These are phyloP conservation scores for Exobasidium cylindrosporum DNA, from an alignment of 1,284 basidiomycete species.

Conservation along the genomic window DNA sequence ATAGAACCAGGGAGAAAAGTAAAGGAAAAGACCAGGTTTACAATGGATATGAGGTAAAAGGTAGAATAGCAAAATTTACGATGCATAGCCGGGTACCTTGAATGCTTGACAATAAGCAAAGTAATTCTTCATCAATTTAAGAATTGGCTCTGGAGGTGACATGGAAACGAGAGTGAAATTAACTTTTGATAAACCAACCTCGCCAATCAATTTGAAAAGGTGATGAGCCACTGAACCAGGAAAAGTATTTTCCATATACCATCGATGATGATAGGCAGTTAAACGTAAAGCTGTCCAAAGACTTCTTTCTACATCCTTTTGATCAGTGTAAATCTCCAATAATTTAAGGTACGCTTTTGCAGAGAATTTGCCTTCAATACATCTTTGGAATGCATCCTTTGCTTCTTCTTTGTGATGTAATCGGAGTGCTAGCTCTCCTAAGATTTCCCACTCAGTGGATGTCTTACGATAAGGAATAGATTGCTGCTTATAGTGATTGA, in stretches of 20 bases:
- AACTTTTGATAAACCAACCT: conserved; percentile 93
- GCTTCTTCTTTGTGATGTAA: conserved; percentile 96
- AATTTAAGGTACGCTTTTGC: conserved; percentile 87
- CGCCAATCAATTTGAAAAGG: conserved; percentile 86
- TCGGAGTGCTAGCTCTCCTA: conserved; percentile 87
- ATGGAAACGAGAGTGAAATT: conserved; percentile 89
- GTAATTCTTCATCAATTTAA: conserved; percentile 32
- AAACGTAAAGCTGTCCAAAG: conserved; percentile 88
- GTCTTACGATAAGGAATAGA: conserved; percentile 96
- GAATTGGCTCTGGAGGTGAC: conserved; percentile 55
- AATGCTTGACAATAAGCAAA: conserved; percentile 22
- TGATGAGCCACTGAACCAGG: conserved; percentile 84
- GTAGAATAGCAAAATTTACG: not conserved
- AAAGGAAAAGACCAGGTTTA: too few species aligned
- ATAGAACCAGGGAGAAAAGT: too few species aligned
- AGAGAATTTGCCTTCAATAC: conserved; percentile 82
- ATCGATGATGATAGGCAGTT: conserved; percentile 78
- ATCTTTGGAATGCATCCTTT: conserved; percentile 93
- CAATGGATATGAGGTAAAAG: not conserved
- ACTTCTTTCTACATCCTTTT: conserved; percentile 83
- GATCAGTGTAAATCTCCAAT: conserved; percentile 90
- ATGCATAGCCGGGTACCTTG: conserved; percentile 16
- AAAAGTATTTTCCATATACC: conserved; percentile 58
- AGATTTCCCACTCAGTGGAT: conserved; percentile 94
- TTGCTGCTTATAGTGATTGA: conserved; percentile 97